phyloP scores from a whole-genome alignment of 1,284 basidiomycete species.

The Paramarasmius palmivorus region DNA sequence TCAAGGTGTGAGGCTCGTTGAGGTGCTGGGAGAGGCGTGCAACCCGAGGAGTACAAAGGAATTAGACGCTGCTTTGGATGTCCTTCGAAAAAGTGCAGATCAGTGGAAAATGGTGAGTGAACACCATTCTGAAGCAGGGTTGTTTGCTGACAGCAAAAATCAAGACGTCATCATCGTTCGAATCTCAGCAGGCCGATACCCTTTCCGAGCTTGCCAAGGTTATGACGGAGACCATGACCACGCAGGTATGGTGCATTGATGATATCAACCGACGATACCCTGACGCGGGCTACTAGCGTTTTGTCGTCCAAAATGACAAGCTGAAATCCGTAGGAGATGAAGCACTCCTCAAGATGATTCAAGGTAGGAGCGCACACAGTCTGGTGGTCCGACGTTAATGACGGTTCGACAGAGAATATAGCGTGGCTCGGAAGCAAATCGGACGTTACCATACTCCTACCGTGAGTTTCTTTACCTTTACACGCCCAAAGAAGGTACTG shows the following conservation, averaged over 20 bases:
- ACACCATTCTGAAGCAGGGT: not conserved
- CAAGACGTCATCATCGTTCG: no score
- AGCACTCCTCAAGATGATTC: constrained; percentile 22
- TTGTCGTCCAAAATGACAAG: not conserved
- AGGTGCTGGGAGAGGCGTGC: constrained; percentile 16
- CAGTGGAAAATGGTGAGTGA: constrained; percentile 22
- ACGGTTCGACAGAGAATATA: constrained; percentile 22
- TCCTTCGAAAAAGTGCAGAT: constrained; percentile 11
- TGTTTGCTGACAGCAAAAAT: no score
- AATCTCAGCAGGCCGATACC: no score
- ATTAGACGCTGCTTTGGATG: constrained; percentile 5
- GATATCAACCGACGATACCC: not conserved
- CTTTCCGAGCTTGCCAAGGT: no score
- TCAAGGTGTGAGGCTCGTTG: constrained; percentile 14
- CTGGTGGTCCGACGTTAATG: not conserved
- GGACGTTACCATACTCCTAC: constrained; percentile 25
- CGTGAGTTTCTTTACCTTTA: constrained; percentile 16
- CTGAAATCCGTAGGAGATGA: constrained; percentile 17
- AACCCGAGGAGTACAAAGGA: constrained; percentile 6
- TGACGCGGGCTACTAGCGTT: not conserved
- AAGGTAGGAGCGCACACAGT: constrained; percentile 16
- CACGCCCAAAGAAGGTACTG: no score
- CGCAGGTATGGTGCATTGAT: no score
- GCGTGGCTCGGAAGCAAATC: constrained; percentile 25
- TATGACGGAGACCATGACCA: no score